Evolutionary conservation across 768 basidiomycete genomes (phyloP), one percentile per base, ranked within the genome.

Genomic region (Mycena crocata): DNA sequence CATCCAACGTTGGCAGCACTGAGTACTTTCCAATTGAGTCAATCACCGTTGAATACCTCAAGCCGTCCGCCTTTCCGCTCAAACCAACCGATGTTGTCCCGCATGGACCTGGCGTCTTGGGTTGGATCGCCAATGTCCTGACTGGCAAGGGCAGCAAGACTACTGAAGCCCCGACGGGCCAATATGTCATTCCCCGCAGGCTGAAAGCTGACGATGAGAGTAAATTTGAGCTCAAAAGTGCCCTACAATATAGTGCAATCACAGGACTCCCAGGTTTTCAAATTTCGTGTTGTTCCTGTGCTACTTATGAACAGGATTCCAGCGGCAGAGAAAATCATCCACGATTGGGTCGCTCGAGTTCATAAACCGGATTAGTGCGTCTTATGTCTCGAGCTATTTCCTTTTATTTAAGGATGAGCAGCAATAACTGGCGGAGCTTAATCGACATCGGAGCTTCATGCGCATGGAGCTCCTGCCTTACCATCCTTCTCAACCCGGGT

Each of bases 171-270:
- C 61, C 66, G 19, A 62, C 61, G 3, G 44, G 42, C n/a, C 61
- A 66, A 55, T 70, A 59, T 42, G 62, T 62, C 30, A 61, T 70
- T 17, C 65, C 69, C 5, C 69, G 69, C 21, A 65, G 69, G n/a
- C 46, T 67, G 49, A 44, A 78, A 67, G 71, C 82, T 1, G 65
- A 71, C 17, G 54, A 70, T 31, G 67, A 76, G 44, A 56, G 74
- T 45, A 75, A 80, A 55, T 74, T 88, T 45, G 86, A 88, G 73
- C 79, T 91, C 2, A 76, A 82, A 0, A 77, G 73, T 17, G 83
- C 87, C 14, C 78, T 91, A 9, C 89, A 90, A 73, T 91, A 91
- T 70, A 82, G 84, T 61, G 69, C 70, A 35, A 76, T 72, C n/a
- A 77, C 65, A 15, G 89, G 89, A 12, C 75, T 87, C 13, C 74